Evolutionary conservation across 1,284 basidiomycete species (phyloP).

Genomic region (Cryptococcus sp.): DNA sequence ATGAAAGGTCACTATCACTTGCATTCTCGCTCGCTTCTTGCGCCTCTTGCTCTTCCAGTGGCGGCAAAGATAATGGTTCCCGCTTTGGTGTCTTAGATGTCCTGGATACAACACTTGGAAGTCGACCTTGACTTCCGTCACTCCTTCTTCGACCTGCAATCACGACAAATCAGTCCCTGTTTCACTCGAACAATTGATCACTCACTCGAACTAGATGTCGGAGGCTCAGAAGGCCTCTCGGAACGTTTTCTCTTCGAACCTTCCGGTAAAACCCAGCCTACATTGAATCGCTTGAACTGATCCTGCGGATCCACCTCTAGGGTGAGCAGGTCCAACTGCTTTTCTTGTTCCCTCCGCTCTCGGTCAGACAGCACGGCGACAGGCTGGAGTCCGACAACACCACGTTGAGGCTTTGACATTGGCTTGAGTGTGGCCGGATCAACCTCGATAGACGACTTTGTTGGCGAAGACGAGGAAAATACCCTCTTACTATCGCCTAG

Average conservation of each 20-base stretch:
- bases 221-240: constrained; percentile 33
- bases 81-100: constrained; percentile 2
- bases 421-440: not conserved
- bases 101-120: not conserved
- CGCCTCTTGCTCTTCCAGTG: constrained; percentile 1
- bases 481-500: too few species aligned
- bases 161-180: too few species aligned
- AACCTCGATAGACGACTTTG: not conserved
- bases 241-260: constrained; percentile 65
- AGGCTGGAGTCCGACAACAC: constrained; percentile 42
- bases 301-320: constrained; percentile 68
- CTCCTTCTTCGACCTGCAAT: not conserved
- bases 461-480: not conserved
- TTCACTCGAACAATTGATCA: not conserved
- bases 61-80: constrained; percentile 1
- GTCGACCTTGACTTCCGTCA: too few species aligned
- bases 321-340: constrained; percentile 55
- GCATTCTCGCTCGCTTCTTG: not conserved
- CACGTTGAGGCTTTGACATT: constrained; percentile 27
- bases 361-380: constrained; percentile 49
- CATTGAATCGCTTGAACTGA: constrained; percentile 80
- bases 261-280: constrained; percentile 83
- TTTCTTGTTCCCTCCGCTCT: constrained; percentile 47
- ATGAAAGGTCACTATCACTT: constrained; percentile 12
- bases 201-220: constrained; percentile 3